Base-by-base conservation (phyloP, 1,284 basidiomycete genomes). In the Sparassis latifolia region DNA sequence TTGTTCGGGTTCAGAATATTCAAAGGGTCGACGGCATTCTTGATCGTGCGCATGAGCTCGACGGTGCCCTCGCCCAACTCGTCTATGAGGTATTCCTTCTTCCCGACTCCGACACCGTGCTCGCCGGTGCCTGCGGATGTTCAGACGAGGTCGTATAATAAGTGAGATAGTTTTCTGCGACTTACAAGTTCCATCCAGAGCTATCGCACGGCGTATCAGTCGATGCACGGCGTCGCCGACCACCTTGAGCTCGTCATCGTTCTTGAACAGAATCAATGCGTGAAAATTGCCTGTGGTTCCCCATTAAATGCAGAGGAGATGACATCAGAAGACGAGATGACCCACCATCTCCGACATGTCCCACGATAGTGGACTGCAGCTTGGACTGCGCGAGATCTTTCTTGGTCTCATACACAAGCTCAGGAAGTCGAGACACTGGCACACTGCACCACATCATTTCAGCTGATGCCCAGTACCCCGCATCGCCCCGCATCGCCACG, bases 271-370 rank as follows among this genome's bases (percentile, higher is more conserved):
- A 42, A 90, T 72, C 30, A 87, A 66, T 2, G 84, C 82, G 58
- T 88, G 86, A 67, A 89, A 89, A 52, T 78, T 79, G 35, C 76
- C 76, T 77, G 41, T 10, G 40, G 33, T 46, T 12, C 20, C 20
- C 20, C 20, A 33, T 58, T 58, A 37, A 68, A 53, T n/a, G 20
- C 33, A 49, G 50, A 45, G 39, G 53, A 55, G 12, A n/a, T 65
- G 59, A 46, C 74, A 63, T 3, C 52, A 35, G 12, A 10, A 12
- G 35, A 12, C 5, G 7, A 35, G 33, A 33, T 27, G 67, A 69
- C 66, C 71, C 70, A 61, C 91, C 92, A 63, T 95, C 92, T 31
- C 90, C 92, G 7, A 93, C 89, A 65, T 95, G 92, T 4, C 90
- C 89, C 10, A 86, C 82, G 49, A 89, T 86, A 2, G 85, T 85